A percentile compares a stretch with the other conserved stretches of the same genome.
Evolutionary conservation across 2,329 filamentous ascomycete genomes (phyloP).

Genomic region (Xylaria digitata): DNA sequence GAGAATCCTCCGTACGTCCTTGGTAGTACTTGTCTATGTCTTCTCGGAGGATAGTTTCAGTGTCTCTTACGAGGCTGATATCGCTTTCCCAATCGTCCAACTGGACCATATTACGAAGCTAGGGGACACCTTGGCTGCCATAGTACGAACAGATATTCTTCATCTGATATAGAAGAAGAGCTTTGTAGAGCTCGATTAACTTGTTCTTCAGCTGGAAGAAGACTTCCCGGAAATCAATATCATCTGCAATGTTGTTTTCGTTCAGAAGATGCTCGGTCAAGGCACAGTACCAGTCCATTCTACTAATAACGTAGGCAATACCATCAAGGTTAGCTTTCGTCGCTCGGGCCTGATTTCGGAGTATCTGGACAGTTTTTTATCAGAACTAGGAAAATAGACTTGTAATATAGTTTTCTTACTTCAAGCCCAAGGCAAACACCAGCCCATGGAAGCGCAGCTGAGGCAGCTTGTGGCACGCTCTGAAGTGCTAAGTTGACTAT

Average conservation of each 20-base stretch:
- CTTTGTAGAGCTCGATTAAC: constrained; percentile 53
- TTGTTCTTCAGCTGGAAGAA: constrained; percentile 40
- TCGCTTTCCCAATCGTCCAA: constrained; percentile 52
- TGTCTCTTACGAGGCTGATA: constrained; percentile 46
- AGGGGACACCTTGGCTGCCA: constrained; percentile 44
- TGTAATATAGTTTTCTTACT: constrained; percentile 41
- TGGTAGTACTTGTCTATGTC: constrained; percentile 12
- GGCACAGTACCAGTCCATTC: constrained; percentile 55
- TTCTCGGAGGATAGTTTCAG: constrained; percentile 40
- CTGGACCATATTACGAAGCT: constrained; percentile 48
- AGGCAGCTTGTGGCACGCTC: constrained; percentile 46
- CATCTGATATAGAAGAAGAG: constrained; percentile 55
- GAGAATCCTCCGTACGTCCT: neutral
- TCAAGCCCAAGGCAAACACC: constrained; percentile 52
- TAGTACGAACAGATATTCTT: constrained; percentile 55
- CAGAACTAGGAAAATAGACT: neutral
- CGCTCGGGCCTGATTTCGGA: constrained; percentile 48
- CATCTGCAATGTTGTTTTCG: constrained; percentile 31
- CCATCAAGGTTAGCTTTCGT: constrained; percentile 50
- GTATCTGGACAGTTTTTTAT: constrained; percentile 43
- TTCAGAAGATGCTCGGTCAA: constrained; percentile 47
- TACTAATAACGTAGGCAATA: constrained; percentile 51
- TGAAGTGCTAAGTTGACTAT: constrained; percentile 41
- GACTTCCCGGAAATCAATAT: constrained; percentile 29
- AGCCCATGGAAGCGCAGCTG: constrained; percentile 54